Percentiles rank a stretch among this genome's conserved stretches.
These are phyloP conservation scores for Rhazya stricta DNA, from an alignment of 257 asterid genomes.

Conservation along the genomic window DNA sequence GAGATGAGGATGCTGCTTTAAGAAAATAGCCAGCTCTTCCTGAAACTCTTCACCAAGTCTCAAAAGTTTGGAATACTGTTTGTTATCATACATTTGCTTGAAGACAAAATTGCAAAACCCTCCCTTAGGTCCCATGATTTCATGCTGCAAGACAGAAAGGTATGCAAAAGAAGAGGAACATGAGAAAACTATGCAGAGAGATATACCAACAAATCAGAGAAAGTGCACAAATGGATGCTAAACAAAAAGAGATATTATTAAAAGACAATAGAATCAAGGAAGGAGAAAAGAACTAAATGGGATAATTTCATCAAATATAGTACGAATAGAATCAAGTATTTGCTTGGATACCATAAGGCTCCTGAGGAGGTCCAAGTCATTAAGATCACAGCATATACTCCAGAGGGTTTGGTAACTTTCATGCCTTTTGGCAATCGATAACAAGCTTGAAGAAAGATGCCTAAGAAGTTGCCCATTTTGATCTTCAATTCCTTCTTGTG, in stretches of 20 bases:
- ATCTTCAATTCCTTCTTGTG: constrained; percentile 37
- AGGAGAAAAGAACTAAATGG: not conserved
- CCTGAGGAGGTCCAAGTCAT: constrained; percentile 72
- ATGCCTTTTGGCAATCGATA: constrained; percentile 74
- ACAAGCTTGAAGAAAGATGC: constrained; percentile 58
- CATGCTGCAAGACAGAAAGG: constrained; percentile 46
- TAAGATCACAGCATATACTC: constrained; percentile 68
- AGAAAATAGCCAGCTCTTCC: constrained; percentile 64
- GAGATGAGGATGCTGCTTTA: constrained; percentile 67
- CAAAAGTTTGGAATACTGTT: constrained; percentile 68
- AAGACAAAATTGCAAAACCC: constrained; percentile 90
- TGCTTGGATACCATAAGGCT: constrained; percentile 66
- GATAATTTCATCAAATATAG: constrained; percentile 5
- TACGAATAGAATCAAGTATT: not conserved
- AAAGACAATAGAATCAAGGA: not conserved
- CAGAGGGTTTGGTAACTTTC: constrained; percentile 84
- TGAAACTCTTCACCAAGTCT: constrained; percentile 91
- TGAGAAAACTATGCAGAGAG: not conserved
- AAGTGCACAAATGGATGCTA: not conserved
- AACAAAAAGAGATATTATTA: not conserved
- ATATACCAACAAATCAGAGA: not conserved
- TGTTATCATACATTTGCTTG: constrained; percentile 59
- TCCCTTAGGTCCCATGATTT: constrained; percentile 86
- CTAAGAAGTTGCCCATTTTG: constrained; percentile 45
- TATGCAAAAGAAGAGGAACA: not conserved